Evolutionary conservation across 306 rosid genomes (phyloP).

Genomic region (Ammopiptanthus mongolicus): DNA sequence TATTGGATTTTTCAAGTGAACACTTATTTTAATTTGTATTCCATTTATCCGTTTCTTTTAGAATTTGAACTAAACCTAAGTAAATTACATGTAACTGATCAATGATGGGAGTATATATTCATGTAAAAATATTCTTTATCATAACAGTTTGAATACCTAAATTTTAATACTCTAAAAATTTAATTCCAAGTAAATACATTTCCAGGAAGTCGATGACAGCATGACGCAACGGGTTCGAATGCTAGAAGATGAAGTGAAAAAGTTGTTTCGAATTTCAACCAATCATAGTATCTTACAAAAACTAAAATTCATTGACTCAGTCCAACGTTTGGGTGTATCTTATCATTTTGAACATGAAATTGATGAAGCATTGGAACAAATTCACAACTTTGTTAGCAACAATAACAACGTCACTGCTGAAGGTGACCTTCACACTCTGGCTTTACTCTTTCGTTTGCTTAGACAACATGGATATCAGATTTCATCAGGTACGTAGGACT

Average conservation of each 20-base stretch:
- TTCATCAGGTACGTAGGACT: slow-evolving; percentile 4
- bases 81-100: too few species aligned
- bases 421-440: neutral
- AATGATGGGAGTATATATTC: neutral
- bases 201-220: neutral
- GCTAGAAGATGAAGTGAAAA: slow-evolving; percentile 27
- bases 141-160: neutral
- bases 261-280: neutral
- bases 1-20: too few species aligned
- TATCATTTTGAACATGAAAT: slow-evolving; percentile 34
- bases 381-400: neutral
- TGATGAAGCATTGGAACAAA: neutral
- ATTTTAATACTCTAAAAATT: neutral
- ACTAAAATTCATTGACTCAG: slow-evolving; percentile 19
- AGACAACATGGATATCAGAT: slow-evolving; percentile 2
- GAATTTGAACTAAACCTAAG: too few species aligned
- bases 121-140: neutral
- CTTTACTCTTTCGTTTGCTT: slow-evolving; percentile 34
- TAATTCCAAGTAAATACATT: neutral
- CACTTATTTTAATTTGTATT: too few species aligned
- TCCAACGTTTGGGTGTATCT: slow-evolving; percentile 41
- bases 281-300: neutral
- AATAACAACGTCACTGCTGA: neutral
- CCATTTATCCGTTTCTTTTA: too few species aligned
- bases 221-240: neutral